Evolutionary conservation across 441 rosid species (phyloP), one percentile per base, ranked within the genome.

Genomic region (Populus hybrid): DNA sequence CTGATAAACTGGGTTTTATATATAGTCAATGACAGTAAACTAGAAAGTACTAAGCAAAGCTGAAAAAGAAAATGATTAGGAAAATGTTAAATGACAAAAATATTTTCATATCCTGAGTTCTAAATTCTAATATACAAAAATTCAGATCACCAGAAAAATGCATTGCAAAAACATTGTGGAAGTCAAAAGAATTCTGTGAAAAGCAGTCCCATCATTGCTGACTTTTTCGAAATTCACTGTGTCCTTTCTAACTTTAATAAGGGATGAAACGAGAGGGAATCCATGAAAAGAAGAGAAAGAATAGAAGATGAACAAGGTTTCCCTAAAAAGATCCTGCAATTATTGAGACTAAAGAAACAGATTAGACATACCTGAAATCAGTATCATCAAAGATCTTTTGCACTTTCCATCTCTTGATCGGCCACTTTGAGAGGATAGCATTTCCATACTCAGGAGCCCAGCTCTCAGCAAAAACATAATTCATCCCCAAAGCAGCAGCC

Each of bases 381-480:
- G 93, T 69, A 82, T 93, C 91, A 81, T 95, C 97, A 81, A 92
- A 91, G 83, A 95, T 93, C 74, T 89, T 91, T 61, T 89, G 97
- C 11, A 89, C 93, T 74, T 75, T 83, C 87, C 86, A 91, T 42
- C 73, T 79, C 85, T 88, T 88, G 70, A 95, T 95, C 68, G 98
- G 98, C 97, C 97, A 95, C 81, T 83, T 90, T 5, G 99, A 95
- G 46, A 95, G 83, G 34, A 95, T 81, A 67, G 99, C 97, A 85
- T 93, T 95, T 4, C 99, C 99, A 79, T 93, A 95, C 81, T 95
- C 97, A n/a, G 99, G 99, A 63, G 99, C 99, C 99, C 99, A 95
- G 83, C 98, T 92, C 84, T 95, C 99, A 12, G 99, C 99, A 83
- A 95, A 95, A 14, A 88, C 96, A 71, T 93, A 93, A 38, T 82